Evolutionary conservation across 371 early-diverging fungal species (phyloP), one percentile per base, ranked within the genome.

Genomic region (Mortierella sp.): DNA sequence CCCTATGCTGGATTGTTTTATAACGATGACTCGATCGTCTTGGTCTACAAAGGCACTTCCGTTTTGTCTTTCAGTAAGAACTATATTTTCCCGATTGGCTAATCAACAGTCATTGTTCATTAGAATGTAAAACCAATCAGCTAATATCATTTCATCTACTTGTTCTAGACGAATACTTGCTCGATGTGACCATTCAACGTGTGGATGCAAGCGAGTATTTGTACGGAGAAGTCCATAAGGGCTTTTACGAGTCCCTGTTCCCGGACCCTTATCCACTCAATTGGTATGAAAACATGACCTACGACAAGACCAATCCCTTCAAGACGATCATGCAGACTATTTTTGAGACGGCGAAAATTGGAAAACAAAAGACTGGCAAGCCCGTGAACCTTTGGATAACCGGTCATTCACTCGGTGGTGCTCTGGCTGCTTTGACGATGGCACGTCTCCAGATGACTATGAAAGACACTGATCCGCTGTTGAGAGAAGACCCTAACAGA

Each of bases 1-100:
- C 87, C 88, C 0, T 88, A 80, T 66, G 86, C 87, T 61, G 88
- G 88, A 22, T 78, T 86, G 83, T 88, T 87, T 16, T 86, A 85
- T 24, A 77, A 76, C 7, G 63, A 74, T 8, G 85, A 87, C 0
- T 68, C 83, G 19, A 87, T 88, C 41, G 66, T 87, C 19, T 70
- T 88, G 22, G 77, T 80, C 8, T 86, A 84, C 58, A 88, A 88
- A 59, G 88, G 88, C 7, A 88, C 88, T 0, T 87, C 88, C 15
- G 73, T 76, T 15, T 69, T 81, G 21, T 72, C 82, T 3, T 81
- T 81, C 58, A 75, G 82, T 81, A 81, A 63, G 82, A 36, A 10
- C 22, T 28, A 5, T 41, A 41, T 41, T 41, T 1, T 41, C 43
- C 5, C 5, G 43, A 13, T 10, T 13, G 13, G 28, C 28, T 28